phyloP scores from a whole-genome alignment of 768 basidiomycete genomes.

The Multifurca ochricompacta region DNA sequence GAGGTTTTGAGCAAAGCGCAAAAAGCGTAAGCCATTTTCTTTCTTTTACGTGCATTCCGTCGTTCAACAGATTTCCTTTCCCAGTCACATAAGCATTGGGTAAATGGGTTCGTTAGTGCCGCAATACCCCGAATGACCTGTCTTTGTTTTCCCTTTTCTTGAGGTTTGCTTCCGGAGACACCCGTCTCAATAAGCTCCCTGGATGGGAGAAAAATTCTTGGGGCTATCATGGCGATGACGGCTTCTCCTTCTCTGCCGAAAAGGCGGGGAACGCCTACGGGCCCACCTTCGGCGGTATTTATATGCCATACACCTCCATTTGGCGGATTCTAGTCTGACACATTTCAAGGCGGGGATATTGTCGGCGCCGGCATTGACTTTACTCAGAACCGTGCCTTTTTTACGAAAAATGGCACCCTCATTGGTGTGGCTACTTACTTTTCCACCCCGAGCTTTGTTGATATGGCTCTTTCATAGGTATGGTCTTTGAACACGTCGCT shows the following conservation, averaged over 20 bases:
- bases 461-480: constrained; percentile 34
- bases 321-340: constrained; percentile 13
- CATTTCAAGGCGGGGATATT: constrained; percentile 62
- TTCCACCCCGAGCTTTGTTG: constrained; percentile 12
- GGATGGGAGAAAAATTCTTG: constrained; percentile 83
- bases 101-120: constrained; percentile 29
- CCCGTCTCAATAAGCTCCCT: constrained; percentile 67
- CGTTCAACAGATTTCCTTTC: constrained; percentile 15
- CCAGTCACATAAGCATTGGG: constrained; percentile 78
- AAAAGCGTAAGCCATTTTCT: constrained; percentile 53
- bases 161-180: constrained; percentile 61
- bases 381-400: constrained; percentile 70
- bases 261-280: constrained; percentile 68
- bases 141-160: not conserved
- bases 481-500: constrained; percentile 66
- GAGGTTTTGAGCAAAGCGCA: constrained; percentile 72
- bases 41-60: constrained; percentile 13
- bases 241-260: constrained; percentile 66
- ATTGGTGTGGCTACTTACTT: constrained; percentile 39
- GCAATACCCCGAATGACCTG: constrained; percentile 1
- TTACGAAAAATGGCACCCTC: constrained; percentile 78
- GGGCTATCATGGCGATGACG: constrained; percentile 93
- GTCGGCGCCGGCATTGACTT: constrained; percentile 95
- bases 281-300: constrained; percentile 72
- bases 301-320: not conserved